A percentile compares a stretch with the other conserved stretches of the same genome.
Evolutionary conservation across 163 green algal genomes (phyloP).

Genomic region (Scenedesmus sp.): DNA sequence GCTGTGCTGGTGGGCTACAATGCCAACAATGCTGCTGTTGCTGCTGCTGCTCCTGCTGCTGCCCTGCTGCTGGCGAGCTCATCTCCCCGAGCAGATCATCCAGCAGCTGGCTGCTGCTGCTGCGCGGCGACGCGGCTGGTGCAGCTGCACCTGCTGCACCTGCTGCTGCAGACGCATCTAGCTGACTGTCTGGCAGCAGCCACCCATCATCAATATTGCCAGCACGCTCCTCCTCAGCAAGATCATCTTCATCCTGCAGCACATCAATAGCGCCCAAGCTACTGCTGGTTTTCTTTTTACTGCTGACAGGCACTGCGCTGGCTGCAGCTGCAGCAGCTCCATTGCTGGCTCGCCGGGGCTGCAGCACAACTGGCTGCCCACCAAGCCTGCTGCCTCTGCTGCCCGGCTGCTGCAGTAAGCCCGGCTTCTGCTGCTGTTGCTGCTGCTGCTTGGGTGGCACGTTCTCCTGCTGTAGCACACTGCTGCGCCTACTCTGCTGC

Average conservation of each 20-base stretch:
- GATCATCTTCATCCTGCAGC: not conserved
- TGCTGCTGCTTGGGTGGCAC: not conserved
- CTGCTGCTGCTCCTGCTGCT: not conserved
- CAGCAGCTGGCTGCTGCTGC: conserved; percentile 16
- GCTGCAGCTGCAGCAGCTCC: not conserved
- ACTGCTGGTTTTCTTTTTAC: not conserved
- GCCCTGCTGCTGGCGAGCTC: not conserved
- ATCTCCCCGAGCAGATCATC: conserved; percentile 7
- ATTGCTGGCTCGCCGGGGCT: not conserved
- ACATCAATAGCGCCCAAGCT: not conserved
- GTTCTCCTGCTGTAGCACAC: too few species aligned
- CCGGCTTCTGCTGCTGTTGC: not conserved
- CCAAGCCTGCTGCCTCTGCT: not conserved
- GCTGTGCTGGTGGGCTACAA: not conserved
- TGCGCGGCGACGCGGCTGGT: not conserved
- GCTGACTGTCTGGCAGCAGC: not conserved
- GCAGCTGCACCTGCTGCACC: not conserved
- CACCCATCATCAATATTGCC: not conserved
- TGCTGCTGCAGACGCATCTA: not conserved
- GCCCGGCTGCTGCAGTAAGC: not conserved
- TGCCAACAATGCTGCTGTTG: not conserved
- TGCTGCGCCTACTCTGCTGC: not conserved
- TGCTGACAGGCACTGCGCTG: not conserved
- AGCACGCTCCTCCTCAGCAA: not conserved
- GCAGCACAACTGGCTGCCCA: not conserved